Percentiles rank a stretch among this genome's conserved stretches.
Conservation (phyloP, 495 filamentous ascomycete genomes). For the Cairneyella variabilis region DNA sequence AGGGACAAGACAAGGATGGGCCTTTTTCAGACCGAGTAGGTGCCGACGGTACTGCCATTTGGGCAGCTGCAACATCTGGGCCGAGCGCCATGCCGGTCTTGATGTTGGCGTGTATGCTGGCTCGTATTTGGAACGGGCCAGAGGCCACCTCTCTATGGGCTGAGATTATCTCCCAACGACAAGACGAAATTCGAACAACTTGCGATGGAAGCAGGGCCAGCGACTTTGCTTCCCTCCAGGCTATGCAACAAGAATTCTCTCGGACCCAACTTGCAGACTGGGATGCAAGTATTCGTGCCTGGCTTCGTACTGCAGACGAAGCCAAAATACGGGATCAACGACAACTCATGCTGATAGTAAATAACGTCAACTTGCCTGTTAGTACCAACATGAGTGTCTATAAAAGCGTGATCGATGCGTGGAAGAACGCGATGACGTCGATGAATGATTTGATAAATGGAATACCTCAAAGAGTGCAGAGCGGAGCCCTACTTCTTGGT, state of each 20-base stretch:
- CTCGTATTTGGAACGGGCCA: not conserved
- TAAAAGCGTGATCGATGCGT: slow-evolving; percentile 28
- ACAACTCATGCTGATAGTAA: slow-evolving; percentile 11
- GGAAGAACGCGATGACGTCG: slow-evolving; percentile 10
- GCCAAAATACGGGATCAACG: slow-evolving; percentile 18
- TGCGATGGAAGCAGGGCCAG: not conserved
- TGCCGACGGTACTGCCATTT: slow-evolving; percentile 27
- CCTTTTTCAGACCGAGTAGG: slow-evolving; percentile 28
- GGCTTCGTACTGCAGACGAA: slow-evolving; percentile 32
- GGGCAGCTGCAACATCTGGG: slow-evolving; percentile 35
- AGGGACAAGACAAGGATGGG: slow-evolving; percentile 5
- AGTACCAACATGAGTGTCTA: slow-evolving; percentile 21
- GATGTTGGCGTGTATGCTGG: slow-evolving; percentile 34
- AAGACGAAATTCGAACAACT: slow-evolving; percentile 5
- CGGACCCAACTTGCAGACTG: slow-evolving; percentile 16
- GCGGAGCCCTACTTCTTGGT: slow-evolving; percentile 29
- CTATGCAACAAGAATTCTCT: not conserved
- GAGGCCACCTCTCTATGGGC: slow-evolving; percentile 35
- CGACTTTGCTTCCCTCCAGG: not conserved
- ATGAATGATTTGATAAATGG: slow-evolving; percentile 21
- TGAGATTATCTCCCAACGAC: slow-evolving; percentile 27
- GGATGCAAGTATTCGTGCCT: slow-evolving; percentile 36
- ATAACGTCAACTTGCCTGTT: slow-evolving; percentile 9
- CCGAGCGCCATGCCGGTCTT: slow-evolving; percentile 25
- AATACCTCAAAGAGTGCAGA: slow-evolving; percentile 20